phyloP scores from a whole-genome alignment of 352 stramenopile species.

The Phytopythium aichiense region DNA sequence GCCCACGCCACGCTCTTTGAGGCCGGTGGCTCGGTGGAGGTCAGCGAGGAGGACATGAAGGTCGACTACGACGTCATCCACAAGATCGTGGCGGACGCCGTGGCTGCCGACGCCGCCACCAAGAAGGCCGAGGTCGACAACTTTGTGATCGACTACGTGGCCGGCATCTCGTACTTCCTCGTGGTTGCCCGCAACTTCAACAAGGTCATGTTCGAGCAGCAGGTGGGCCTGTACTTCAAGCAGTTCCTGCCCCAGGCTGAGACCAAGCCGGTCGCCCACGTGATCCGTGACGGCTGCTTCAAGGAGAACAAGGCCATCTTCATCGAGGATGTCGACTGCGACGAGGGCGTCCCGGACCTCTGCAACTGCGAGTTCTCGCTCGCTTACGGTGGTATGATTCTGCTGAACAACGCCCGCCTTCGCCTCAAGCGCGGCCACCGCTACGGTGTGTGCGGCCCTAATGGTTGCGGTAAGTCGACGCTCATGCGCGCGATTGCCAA shows the following conservation, averaged over 20 bases:
- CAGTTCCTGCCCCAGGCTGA: slow-evolving; percentile 62
- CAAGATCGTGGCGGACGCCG: slow-evolving; percentile 75
- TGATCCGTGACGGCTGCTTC: slow-evolving; percentile 84
- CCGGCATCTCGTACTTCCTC: slow-evolving; percentile 81
- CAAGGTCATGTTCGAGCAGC: slow-evolving; percentile 92
- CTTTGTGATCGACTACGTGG: slow-evolving; percentile 89
- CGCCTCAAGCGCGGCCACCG: slow-evolving; percentile 89
- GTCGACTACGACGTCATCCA: slow-evolving; percentile 86
- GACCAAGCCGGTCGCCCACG: slow-evolving; percentile 59
- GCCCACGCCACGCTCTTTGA: slow-evolving; percentile 94
- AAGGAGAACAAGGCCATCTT: slow-evolving; percentile 90
- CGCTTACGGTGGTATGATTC: slow-evolving; percentile 92
- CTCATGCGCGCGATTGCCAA: slow-evolving; percentile 96
- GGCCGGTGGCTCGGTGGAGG: slow-evolving; percentile 90
- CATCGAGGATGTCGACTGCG: slow-evolving; percentile 95
- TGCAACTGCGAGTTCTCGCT: slow-evolving; percentile 99
- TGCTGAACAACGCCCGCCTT: slow-evolving; percentile 90
- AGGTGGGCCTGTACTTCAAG: slow-evolving; percentile 89
- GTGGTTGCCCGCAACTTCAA: slow-evolving; percentile 92
- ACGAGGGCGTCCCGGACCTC: slow-evolving; percentile 96
- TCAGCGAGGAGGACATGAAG: slow-evolving; percentile 90
- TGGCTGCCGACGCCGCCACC: slow-evolving; percentile 64
- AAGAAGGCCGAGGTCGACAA: slow-evolving; percentile 89
- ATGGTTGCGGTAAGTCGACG: slow-evolving; percentile 94
- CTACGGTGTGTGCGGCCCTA: slow-evolving; percentile 94